phyloP scores from a whole-genome alignment of 805 yeast genomes.

The Peterozyma toletana region DNA sequence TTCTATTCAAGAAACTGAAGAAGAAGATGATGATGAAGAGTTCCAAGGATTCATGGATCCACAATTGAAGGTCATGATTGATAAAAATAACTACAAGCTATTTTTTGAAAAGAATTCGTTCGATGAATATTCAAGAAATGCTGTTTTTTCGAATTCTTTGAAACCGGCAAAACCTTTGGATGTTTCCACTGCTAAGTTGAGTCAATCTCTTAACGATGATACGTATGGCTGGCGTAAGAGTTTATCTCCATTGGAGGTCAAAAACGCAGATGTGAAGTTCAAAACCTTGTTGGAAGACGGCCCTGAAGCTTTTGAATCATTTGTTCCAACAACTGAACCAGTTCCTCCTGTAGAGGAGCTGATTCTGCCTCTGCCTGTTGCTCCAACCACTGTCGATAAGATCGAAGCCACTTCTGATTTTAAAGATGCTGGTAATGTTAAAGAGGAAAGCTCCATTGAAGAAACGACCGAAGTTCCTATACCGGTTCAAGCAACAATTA shows the following conservation, averaged over 20 bases:
- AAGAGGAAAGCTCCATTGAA: conserved; percentile 8
- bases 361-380: too few relatives aligned
- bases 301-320: conserved; percentile 20
- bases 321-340: conserved; percentile 7
- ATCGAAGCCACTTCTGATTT: conserved; percentile 9
- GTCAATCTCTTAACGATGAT: conserved; percentile 30
- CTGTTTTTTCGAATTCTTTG: conserved; percentile 34
- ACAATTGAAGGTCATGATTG: conserved; percentile 69
- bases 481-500: neutral
- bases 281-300: conserved; percentile 32
- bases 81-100: conserved; percentile 71
- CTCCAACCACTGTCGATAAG: neutral
- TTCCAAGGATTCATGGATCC: conserved; percentile 62
- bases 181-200: conserved; percentile 10
- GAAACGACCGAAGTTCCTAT: neutral
- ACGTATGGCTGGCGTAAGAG: conserved; percentile 49
- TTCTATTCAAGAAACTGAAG: conserved; percentile 46
- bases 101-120: conserved; percentile 73
- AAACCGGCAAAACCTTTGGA: conserved; percentile 20
- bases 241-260: conserved; percentile 32
- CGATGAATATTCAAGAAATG: conserved; percentile 69
- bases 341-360: neutral
- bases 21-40: conserved; percentile 35
- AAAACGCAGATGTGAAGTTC: conserved; percentile 22
- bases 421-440: conserved; percentile 8